Base-by-base conservation (phyloP, 2,329 filamentous ascomycete genomes). In the Botrytis pseudocinerea region DNA sequence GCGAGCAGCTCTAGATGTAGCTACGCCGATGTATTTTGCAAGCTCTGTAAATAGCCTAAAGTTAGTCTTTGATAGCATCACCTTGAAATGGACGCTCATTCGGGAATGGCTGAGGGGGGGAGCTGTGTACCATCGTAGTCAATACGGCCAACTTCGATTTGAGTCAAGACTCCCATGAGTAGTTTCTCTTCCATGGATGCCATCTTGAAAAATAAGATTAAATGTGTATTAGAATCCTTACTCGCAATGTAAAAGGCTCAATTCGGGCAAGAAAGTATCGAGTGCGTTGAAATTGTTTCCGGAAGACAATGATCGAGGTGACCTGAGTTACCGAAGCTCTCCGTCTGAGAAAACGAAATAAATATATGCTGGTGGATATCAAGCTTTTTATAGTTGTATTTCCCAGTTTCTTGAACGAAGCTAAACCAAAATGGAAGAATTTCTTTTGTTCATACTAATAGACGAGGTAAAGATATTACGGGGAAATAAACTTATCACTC, bases 401-500 rank as follows among this genome's bases (percentile, higher is more conserved):
- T 25, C 6, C 5, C 25, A 9, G n/a, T 16, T 32, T 57, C 25
- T 5, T 4, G 1, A 25, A 42, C 16, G 4, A 16, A 32, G 35
- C 46, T 42, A 69, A 38, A 42, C 25, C 22, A 5, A 44, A 28
- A 32, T 14, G 0, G 64, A 16, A 42, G 38, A 10, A 42, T 69
- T 69, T 18, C 38, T 69, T 44, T 42, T 57, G 5, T 22, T 16
- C 18, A 54, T 3, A 4, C 22, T 6, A 5, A 57, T 32, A 51
- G 6, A 68, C 3, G 22, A 40, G 25, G 18, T 1, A 18, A 20
- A 28, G 28, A 28, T 54, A 42, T 6, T 57, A 16, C 18, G 6
- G 32, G 6, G 54, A 2, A 2, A 18, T n/a, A 35, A 18, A 12
- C 8, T 1, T 1, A 0, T 10, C 9, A 25, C 40, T 40, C 0